phyloP scores from a whole-genome alignment of 1,139 yeast species.

The Yamadazyma jaroonii region DNA sequence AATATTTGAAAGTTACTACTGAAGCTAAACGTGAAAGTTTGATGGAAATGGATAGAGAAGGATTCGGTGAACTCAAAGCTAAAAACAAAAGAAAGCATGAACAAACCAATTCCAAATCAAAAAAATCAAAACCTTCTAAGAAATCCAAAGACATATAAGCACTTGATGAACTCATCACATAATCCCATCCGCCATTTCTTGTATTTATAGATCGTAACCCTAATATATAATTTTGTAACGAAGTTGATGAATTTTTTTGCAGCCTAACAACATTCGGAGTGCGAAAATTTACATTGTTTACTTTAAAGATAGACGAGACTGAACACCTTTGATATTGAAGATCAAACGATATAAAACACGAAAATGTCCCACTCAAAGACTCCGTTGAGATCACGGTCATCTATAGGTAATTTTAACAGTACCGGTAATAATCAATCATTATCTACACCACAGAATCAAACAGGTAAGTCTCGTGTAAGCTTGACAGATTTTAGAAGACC shows the following conservation, averaged over 20 bases:
- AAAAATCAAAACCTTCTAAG: slow-evolving; percentile 4
- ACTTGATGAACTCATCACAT: too few relatives aligned
- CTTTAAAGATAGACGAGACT: slow-evolving; percentile 1
- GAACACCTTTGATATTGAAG: too few relatives aligned
- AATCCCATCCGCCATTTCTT: neutral
- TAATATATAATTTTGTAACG: neutral
- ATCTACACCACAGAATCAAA: slow-evolving; percentile 16
- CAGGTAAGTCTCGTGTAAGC: slow-evolving; percentile 16
- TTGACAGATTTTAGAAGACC: slow-evolving; percentile 24
- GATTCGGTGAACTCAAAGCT: slow-evolving; percentile 73
- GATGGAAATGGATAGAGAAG: slow-evolving; percentile 91
- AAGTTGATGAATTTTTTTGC: neutral
- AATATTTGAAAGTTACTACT: slow-evolving; percentile 65
- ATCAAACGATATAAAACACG: neutral
- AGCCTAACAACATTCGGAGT: neutral
- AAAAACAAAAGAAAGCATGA: slow-evolving; percentile 46
- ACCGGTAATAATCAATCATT: slow-evolving; percentile 5
- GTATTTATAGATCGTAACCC: neutral
- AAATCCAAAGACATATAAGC: slow-evolving; percentile 1
- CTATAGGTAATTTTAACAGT: slow-evolving; percentile 15
- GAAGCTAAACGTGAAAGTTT: slow-evolving; percentile 86
- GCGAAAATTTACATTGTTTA: slow-evolving; percentile 3
- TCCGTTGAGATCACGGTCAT: slow-evolving; percentile 24
- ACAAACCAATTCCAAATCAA: neutral
- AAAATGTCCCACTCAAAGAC: slow-evolving; percentile 13